phyloP scores from a whole-genome alignment of 2,329 filamentous ascomycete species.

The Fusarium dimerum region DNA sequence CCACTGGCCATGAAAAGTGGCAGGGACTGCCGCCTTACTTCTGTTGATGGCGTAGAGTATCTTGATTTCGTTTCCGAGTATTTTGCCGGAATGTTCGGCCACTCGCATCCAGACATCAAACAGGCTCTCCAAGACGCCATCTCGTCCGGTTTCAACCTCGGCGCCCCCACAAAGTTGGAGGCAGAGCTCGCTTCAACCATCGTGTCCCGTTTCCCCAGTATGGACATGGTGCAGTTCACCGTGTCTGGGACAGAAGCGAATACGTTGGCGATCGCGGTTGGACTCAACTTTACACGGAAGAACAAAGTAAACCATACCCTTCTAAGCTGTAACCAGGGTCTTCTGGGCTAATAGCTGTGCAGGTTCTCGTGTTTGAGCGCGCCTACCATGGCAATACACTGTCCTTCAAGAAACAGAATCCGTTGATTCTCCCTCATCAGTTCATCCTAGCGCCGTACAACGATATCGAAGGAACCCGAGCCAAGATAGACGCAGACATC shows the following conservation, averaged over 20 bases:
- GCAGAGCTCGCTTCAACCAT: background rate
- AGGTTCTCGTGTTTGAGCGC: conserved; percentile 49
- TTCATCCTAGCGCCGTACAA: conserved; percentile 61
- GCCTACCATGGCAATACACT: conserved; percentile 30
- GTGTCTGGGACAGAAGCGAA: conserved; percentile 67
- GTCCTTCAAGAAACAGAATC: conserved; percentile 33
- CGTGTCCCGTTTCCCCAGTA: conserved; percentile 4
- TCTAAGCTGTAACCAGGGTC: no score
- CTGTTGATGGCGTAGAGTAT: conserved; percentile 39
- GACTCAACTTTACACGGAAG: conserved; percentile 47
- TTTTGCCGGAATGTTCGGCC: conserved; percentile 61
- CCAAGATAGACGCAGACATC: conserved; percentile 44
- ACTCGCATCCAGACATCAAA: conserved; percentile 60
- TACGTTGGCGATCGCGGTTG: conserved; percentile 55
- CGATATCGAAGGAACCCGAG: conserved; percentile 41
- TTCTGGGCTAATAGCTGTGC: no score
- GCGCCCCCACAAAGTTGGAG: no score
- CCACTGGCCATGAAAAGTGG: conserved; percentile 25
- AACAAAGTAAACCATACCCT: no score
- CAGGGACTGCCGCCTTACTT: conserved; percentile 21
- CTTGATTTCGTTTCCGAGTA: conserved; percentile 60
- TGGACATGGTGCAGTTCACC: conserved; percentile 59
- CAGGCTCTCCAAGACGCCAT: no score
- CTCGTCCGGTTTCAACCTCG: no score
- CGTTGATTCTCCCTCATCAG: conserved; percentile 31